Percentiles rank a stretch among this genome's conserved stretches.
Evolutionary conservation across 192 early-diverging fungal genomes (phyloP).

Genomic region (Anaeromyces robustus): DNA sequence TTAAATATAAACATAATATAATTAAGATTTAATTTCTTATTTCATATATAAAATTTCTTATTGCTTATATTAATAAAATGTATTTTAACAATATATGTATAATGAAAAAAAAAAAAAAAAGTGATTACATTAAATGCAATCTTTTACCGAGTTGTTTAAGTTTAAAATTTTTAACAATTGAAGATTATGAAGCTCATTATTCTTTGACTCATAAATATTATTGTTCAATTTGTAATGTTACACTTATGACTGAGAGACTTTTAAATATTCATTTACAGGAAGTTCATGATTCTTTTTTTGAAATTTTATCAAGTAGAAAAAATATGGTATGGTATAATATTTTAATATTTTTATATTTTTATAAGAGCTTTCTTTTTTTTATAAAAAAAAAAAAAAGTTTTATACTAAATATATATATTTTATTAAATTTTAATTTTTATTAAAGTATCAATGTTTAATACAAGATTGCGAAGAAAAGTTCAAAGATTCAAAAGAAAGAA

Average conservation of each 20-base stretch:
- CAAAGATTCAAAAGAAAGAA: neutral
- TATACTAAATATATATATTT: too few species aligned
- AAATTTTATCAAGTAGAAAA: neutral
- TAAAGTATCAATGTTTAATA: neutral
- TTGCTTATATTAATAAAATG: too few species aligned
- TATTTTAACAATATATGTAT: too few species aligned
- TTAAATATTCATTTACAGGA: neutral
- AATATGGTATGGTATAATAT: neutral
- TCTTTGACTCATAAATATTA: neutral
- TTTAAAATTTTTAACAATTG: neutral
- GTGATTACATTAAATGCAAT: neutral
- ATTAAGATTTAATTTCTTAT: too few species aligned
- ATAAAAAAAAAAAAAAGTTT: too few species aligned
- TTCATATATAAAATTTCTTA: too few species aligned
- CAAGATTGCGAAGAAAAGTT: neutral
- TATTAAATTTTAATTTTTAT: neutral
- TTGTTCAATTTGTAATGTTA: neutral
- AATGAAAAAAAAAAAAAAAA: too few species aligned
- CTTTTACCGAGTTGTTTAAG: neutral
- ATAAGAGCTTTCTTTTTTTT: too few species aligned
- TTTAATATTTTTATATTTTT: too few species aligned
- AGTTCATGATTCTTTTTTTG: neutral
- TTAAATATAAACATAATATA: too few species aligned
- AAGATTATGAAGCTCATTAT: neutral
- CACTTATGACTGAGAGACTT: neutral